phyloP scores from a whole-genome alignment of 78 protist genomes.

The Mantamonas sphyraenae region DNA sequence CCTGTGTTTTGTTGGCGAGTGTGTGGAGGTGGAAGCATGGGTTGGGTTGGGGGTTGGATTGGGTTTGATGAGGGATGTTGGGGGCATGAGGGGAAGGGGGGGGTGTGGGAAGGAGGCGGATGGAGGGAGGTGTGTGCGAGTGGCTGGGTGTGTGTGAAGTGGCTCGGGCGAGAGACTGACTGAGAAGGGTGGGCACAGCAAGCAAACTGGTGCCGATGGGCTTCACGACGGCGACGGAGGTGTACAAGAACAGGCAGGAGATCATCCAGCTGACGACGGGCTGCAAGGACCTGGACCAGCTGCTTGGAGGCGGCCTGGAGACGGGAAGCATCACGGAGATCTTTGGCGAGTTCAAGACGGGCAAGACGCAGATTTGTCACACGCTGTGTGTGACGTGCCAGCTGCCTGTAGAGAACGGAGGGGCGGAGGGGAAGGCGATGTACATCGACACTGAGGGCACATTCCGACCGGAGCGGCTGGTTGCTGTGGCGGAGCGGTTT shows the following conservation, averaged over 20 bases:
- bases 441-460: slow-evolving; percentile 99
- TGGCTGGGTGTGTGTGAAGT: no score
- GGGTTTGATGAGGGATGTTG: no score
- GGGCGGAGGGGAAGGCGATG: slow-evolving; percentile 98
- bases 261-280: slow-evolving; percentile 86
- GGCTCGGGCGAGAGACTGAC: no score
- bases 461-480: slow-evolving; percentile 95
- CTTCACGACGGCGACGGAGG: slow-evolving; percentile 86
- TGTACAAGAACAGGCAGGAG: slow-evolving; percentile 41
- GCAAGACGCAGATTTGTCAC: slow-evolving; percentile 99
- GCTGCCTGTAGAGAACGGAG: slow-evolving; percentile 80
- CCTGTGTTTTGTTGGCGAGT: no score
- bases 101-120: no score
- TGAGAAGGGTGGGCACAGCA: no score
- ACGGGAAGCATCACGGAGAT: slow-evolving; percentile 97
- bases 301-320: slow-evolving; percentile 96
- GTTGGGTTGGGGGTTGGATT: no score
- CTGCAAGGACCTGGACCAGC: slow-evolving; percentile 82
- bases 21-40: no score
- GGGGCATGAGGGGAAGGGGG: no score
- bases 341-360: slow-evolving; percentile 97
- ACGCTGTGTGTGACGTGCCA: slow-evolving; percentile 96
- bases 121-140: no score
- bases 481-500: slow-evolving; percentile 82
- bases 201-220: slow-evolving; percentile 85